A percentile compares a stretch with the other conserved stretches of the same genome.
phyloP scores from a whole-genome alignment of 345 rosid genomes.

The Pistacia vera region DNA sequence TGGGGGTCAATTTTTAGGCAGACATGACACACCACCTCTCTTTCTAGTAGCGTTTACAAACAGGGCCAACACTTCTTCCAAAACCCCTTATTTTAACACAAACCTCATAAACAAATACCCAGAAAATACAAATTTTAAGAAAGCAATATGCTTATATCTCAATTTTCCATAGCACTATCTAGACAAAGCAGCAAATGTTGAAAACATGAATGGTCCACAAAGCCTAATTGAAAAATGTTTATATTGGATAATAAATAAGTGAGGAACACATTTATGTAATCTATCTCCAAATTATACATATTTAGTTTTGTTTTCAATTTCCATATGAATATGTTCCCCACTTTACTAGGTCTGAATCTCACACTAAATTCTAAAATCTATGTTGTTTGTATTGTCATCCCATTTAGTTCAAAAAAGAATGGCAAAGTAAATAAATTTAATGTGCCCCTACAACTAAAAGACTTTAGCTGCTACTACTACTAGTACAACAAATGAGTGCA shows the following conservation, averaged over 20 bases:
- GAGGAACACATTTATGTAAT: slow-evolving; percentile 26
- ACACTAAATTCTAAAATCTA: slow-evolving; percentile 23
- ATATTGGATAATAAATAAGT: background rate
- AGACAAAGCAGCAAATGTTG: slow-evolving; percentile 36
- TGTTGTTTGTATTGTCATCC: slow-evolving; percentile 10
- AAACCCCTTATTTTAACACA: too few relatives aligned
- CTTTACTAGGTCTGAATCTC: slow-evolving; percentile 45
- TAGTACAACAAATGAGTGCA: slow-evolving; percentile 38
- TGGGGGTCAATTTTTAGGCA: slow-evolving; percentile 32
- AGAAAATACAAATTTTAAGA: too few relatives aligned
- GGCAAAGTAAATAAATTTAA: slow-evolving; percentile 8
- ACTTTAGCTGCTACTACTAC: too few relatives aligned
- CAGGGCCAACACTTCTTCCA: too few relatives aligned
- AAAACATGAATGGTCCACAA: slow-evolving; percentile 44
- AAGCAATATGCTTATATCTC: slow-evolving; percentile 16
- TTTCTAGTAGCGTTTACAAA: slow-evolving; percentile 21
- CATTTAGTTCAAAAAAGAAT: too few relatives aligned
- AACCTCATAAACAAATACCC: too few relatives aligned
- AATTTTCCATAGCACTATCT: slow-evolving; percentile 37
- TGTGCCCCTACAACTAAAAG: slow-evolving; percentile 16
- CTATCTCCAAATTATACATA: slow-evolving; percentile 30
- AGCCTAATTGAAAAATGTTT: slow-evolving; percentile 21
- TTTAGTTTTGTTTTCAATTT: slow-evolving; percentile 39
- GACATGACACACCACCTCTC: slow-evolving; percentile 41
- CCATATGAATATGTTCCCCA: slow-evolving; percentile 78